Base-by-base conservation (phyloP, 192 early-diverging fungal genomes). In the Backusella australiensis region DNA sequence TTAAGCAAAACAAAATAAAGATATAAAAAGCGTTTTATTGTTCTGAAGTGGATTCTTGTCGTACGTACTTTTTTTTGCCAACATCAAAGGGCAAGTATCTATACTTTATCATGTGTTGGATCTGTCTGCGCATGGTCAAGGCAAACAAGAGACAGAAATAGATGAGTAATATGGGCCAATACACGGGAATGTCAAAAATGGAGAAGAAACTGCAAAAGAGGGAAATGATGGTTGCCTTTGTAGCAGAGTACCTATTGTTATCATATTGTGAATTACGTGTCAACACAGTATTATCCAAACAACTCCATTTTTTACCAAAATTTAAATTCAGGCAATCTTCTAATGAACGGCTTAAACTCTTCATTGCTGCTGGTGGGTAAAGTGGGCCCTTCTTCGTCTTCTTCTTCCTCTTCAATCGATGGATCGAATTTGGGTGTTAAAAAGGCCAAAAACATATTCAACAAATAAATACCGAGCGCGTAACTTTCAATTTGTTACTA, bases 31-130 rank as follows among this genome's bases (percentile, higher is more conserved):
- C 0, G 8, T 2, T 63, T 63, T 63, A 63, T 63, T 63, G 29
- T 23, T 63, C 21, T 12, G 56, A 63, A 63, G 56, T 26, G 29
- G 56, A 12, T 14, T 63, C 76, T 14, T 63, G 56, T 63, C 56
- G 26, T 63, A 23, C 2, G 72, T 94, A 94, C 68, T 83, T 87
- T 81, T 85, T 86, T 85, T 94, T 94, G 74, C 91, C 91, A 77
- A 93, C 82, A 85, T 95, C 91, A 80, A 94, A 94, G 23, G 94
- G 94, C 34, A 96, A 84, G 70, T 96, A 98, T 77, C 91, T 91
- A 86, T 97, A 93, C 84, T 94, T 96, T 80, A 97, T 92, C 98
- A 99, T 99, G 75, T 98, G 98, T 78, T 91, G 86, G 82, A 99
- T 97, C 81, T 98, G 98, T 76, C 96, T 89, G 77, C 91, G 89